Conservation (phyloP, 2,329 filamentous ascomycete species). For the Phialocephala subalpina region DNA sequence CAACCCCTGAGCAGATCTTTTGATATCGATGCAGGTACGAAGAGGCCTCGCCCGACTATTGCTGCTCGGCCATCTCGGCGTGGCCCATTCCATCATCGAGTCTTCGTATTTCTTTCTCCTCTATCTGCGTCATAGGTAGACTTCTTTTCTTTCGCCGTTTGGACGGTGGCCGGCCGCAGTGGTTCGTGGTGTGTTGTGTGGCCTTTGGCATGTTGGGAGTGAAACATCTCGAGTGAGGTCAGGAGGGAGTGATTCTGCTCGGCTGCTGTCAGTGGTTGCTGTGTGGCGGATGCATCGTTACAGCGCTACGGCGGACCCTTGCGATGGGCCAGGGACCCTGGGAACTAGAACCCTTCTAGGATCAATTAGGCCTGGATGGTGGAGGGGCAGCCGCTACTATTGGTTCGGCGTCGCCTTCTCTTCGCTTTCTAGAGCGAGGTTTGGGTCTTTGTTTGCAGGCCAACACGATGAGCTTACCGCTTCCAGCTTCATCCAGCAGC, state of each 20-base stretch:
- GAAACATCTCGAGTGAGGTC: slow-evolving; percentile 2
- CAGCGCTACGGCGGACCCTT: slow-evolving; percentile 5
- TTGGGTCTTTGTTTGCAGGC: neutral
- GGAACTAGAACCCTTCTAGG: too few species aligned
- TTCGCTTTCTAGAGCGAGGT: neutral
- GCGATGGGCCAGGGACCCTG: neutral
- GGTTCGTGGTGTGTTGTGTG: slow-evolving; percentile 4
- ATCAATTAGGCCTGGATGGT: neutral
- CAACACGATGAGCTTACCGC: neutral
- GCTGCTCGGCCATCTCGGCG: neutral
- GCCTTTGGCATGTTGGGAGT: neutral
- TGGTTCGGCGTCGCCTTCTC: slow-evolving; percentile 5
- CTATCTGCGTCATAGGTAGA: neutral
- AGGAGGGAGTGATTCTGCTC: neutral
- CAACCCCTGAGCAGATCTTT: neutral
- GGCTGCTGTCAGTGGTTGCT: neutral
- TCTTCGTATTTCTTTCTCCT: neutral
- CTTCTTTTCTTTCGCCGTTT: slow-evolving; percentile 7
- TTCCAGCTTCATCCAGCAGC: neutral
- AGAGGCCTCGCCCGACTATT: neutral
- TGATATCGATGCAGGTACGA: slow-evolving; percentile 10
- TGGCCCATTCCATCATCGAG: neutral
- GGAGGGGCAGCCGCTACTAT: neutral
- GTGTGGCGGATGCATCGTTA: slow-evolving; percentile 1
- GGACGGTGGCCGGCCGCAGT: slow-evolving; percentile 5